These are phyloP conservation scores for Cucurbita pepo DNA, from an alignment of 306 rosid genomes.

Conservation along the genomic window DNA sequence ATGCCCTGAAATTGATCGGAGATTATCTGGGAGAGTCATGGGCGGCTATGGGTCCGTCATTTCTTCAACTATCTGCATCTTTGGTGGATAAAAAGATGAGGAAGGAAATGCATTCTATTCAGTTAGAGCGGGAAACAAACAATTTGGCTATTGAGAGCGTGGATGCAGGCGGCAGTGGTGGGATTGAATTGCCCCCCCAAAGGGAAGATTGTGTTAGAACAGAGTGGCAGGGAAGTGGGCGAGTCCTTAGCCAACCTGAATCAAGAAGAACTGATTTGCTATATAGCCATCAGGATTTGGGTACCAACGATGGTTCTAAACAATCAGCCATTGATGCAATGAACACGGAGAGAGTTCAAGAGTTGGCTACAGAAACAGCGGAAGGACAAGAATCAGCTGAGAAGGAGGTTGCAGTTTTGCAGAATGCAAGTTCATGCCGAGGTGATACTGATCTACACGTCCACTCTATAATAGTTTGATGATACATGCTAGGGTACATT, in stretches of 20 bases:
- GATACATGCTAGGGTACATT: background rate
- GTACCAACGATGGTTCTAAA: background rate
- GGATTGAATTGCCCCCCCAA: background rate
- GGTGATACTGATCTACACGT: constrained; percentile 4
- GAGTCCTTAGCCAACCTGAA: background rate
- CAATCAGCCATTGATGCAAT: background rate
- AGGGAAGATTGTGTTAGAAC: background rate
- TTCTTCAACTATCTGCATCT: constrained; percentile 17
- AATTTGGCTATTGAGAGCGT: background rate
- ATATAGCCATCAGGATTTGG: background rate
- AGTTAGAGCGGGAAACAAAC: background rate
- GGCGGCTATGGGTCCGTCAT: constrained; percentile 38
- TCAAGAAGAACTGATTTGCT: background rate
- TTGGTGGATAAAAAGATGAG: background rate
- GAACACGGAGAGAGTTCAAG: background rate
- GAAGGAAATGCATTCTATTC: background rate
- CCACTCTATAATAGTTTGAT: background rate
- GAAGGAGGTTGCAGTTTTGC: background rate
- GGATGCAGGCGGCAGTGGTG: constrained; percentile 3
- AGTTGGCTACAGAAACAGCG: background rate
- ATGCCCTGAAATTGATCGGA: constrained; percentile 26
- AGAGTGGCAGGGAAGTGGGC: background rate
- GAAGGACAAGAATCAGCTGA: background rate
- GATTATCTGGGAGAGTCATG: constrained; percentile 44
- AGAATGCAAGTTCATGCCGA: background rate